Conservation (phyloP, 2,329 filamentous ascomycete genomes). For the Fusarium sarcochroum region DNA sequence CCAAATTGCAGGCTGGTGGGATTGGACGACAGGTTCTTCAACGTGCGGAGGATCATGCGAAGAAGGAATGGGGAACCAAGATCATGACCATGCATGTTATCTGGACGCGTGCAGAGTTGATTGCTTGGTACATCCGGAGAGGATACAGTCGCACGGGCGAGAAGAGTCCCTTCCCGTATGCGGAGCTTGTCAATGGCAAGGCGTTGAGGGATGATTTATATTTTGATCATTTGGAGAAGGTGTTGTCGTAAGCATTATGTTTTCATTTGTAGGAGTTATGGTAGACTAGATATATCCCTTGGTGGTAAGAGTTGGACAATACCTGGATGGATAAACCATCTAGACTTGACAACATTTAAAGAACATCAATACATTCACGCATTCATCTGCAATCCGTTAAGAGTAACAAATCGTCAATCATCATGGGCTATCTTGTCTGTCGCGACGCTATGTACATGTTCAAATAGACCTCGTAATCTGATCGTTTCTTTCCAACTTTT, state of each 20-base stretch:
- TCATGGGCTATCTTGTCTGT: conserved; percentile 32
- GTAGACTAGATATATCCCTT: not conserved
- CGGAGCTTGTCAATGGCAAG: conserved; percentile 53
- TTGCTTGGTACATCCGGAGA: conserved; percentile 61
- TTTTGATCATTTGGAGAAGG: conserved; percentile 60
- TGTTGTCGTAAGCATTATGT: conserved; percentile 38
- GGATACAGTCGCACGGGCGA: conserved; percentile 59
- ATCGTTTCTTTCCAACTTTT: conserved; percentile 32
- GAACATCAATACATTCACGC: not conserved
- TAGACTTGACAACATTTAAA: not conserved
- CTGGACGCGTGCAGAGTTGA: conserved; percentile 59
- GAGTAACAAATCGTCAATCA: conserved; percentile 34
- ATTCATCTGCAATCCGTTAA: not conserved
- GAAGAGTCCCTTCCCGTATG: conserved; percentile 60
- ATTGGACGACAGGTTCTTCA: conserved; percentile 59
- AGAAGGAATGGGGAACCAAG: conserved; percentile 50
- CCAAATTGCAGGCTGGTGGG: conserved; percentile 58
- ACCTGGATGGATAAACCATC: not conserved
- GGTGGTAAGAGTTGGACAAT: not conserved
- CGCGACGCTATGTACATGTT: conserved; percentile 43
- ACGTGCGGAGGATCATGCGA: conserved; percentile 58
- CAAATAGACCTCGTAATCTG: conserved; percentile 27
- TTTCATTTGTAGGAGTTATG: not conserved
- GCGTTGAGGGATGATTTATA: conserved; percentile 60
- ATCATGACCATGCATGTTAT: conserved; percentile 63